Base-by-base conservation (phyloP, 2,329 filamentous ascomycete species). In the Thermothelomyces thermophilus region DNA sequence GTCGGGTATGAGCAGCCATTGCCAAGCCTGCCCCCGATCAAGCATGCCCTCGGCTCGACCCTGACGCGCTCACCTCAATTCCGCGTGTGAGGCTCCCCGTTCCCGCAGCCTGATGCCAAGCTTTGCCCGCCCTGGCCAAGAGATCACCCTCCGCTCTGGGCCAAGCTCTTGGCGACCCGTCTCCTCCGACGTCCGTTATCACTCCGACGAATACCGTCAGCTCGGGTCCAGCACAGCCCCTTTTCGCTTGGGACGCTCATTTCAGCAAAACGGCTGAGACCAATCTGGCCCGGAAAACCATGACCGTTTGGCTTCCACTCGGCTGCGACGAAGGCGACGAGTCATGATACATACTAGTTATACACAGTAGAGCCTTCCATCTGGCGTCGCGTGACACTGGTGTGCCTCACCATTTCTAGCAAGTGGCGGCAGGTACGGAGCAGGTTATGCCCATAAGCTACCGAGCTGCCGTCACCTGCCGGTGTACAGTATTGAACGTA, bases 91-190 rank as follows among this genome's bases (percentile, higher is more conserved):
- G 11, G 11, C 31, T 24, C 24, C 24, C n/a, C 31, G 41, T 34
- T 34, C 14, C 30, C 41, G 19, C 41, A 24, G 20, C 24, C 36
- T 46, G 40, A 45, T 44, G 55, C 52, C 52, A 58, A 56, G 54
- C 39, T 47, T 51, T 48, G 44, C 43, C 36, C 17, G 36, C n/a
- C 28, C 26, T 41, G 28, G 54, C 56, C 58, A 60, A 60, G 58
- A 59, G 56, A 55, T 60, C 51, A 55, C 47, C 36, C 55, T 60
- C 58, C 55, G 57, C 54, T 50, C 28, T 26, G 5, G n/a, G 57
- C 58, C 58, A 59, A 59, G 56, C 31, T 8, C 57, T 58, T 59
- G 58, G 56, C 58, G 33, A 51, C 51, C 52, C 50, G 48, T 50
- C 46, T 47, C 37, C 35, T 42, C 56, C 50, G 49, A 51, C 41